Base-by-base conservation (phyloP, 177 flowering plant genomes). In the Tripterygium wilfordii region DNA sequence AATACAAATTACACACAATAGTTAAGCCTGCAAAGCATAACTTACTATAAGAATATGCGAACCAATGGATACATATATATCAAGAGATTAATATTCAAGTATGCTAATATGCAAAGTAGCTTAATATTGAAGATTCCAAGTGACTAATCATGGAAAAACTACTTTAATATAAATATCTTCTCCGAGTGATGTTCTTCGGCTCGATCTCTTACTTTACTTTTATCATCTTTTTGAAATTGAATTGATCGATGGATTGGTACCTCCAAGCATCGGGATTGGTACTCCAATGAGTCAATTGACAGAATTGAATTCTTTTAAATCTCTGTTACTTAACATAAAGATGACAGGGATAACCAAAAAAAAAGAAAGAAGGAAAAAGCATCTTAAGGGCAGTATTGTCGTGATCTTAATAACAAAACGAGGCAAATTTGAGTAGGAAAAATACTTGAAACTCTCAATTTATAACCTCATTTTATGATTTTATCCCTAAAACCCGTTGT, bases 361-460 rank as follows among this genome's bases (percentile, higher is more conserved):
- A 63, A 51, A 44, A 37, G 53, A 7, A n/a, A 60, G 56, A 56
- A 45, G 61, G 46, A 50, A 64, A 53, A 54, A n/a, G n/a, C n/a
- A n/a, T n/a, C n/a, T n/a, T n/a, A n/a, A n/a, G n/a, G n/a, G 69
- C 74, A 69, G 64, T 63, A 64, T 69, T 64, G 53, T 59, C 60
- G 57, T 62, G 60, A 47, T 51, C 42, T 51, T 45, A 21, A 41
- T 33, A 45, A 55, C 53, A 27, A 22, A n/a, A n/a, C n/a, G n/a
- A n/a, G n/a, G n/a, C n/a, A n/a, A n/a, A n/a, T n/a, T n/a, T n/a
- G n/a, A n/a, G n/a, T n/a, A n/a, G n/a, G n/a, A n/a, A n/a, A n/a
- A n/a, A n/a, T n/a, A n/a, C n/a, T n/a, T n/a, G n/a, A n/a, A n/a
- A n/a, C n/a, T n/a, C n/a, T n/a, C n/a, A n/a, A n/a, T n/a, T n/a